Evolutionary conservation across 1,284 basidiomycete genomes (phyloP).

Genomic region (Athelia sp.): DNA sequence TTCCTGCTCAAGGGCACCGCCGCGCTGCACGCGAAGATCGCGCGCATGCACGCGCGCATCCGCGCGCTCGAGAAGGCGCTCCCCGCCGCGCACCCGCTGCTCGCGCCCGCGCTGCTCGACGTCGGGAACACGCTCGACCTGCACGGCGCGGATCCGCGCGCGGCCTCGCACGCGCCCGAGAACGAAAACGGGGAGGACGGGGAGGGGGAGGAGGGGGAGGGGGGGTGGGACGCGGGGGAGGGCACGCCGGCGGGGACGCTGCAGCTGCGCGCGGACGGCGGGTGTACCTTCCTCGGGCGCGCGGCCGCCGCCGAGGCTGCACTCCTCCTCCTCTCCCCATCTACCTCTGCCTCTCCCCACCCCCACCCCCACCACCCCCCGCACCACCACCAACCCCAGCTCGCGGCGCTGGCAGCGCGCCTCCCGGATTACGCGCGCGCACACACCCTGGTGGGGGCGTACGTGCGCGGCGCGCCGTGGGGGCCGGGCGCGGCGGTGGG

Average conservation of each 20-base stretch:
- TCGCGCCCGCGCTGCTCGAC: slow-evolving; percentile 57
- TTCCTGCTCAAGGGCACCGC: slow-evolving; percentile 79
- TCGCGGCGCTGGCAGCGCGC: no score
- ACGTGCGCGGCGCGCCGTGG: no score
- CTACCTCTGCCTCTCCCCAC: slow-evolving; percentile 2
- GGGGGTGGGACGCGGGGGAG: slow-evolving; percentile 39
- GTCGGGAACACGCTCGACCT: slow-evolving; percentile 66
- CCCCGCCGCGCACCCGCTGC: slow-evolving; percentile 58
- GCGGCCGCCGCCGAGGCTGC: slow-evolving; percentile 62
- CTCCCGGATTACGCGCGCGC: no score
- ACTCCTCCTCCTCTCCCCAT: slow-evolving; percentile 15
- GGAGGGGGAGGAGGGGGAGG: slow-evolving; percentile 23
- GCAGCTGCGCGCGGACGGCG: slow-evolving; percentile 58
- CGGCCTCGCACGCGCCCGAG: slow-evolving; percentile 37
- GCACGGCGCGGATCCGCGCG: no score
- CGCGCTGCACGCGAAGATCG: slow-evolving; percentile 67
- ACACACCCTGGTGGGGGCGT: no score
- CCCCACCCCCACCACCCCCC: slow-evolving; percentile 1
- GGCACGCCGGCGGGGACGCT: slow-evolving; percentile 62
- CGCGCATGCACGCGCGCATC: slow-evolving; percentile 70
- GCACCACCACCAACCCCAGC: not conserved
- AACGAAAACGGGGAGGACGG: slow-evolving; percentile 26
- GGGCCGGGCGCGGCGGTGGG: no score
- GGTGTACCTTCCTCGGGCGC: slow-evolving; percentile 59
- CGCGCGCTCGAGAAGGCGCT: slow-evolving; percentile 73